Evolutionary conservation across 2,329 filamentous ascomycete species (phyloP).

Genomic region (Cladosporium sp.): DNA sequence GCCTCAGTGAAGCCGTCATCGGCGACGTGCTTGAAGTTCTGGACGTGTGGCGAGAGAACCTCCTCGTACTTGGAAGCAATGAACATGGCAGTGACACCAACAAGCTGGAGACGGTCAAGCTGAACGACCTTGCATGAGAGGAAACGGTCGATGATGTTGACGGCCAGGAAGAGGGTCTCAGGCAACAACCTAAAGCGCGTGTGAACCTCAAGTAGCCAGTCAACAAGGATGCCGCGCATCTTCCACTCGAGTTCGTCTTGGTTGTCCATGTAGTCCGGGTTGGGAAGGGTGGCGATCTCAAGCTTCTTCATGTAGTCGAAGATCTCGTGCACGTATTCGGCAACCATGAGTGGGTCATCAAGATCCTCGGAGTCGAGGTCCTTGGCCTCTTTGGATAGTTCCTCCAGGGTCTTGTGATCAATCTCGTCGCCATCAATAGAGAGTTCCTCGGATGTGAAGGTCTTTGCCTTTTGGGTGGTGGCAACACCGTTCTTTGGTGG

Average conservation of each 20-base stretch:
- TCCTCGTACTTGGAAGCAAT: conserved; percentile 99
- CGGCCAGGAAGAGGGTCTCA: conserved; percentile 92
- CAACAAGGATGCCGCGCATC: conserved; percentile 93
- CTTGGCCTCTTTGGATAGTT: conserved; percentile 51
- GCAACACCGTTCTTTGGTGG: conserved; percentile 57
- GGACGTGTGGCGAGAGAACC: conserved; percentile 92
- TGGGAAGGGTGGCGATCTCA: conserved; percentile 78
- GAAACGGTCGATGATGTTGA: conserved; percentile 99
- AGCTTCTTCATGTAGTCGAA: conserved; percentile 93
- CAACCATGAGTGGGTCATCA: conserved; percentile 95
- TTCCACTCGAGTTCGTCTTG: conserved; percentile 98
- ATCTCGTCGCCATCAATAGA: conserved; percentile 40
- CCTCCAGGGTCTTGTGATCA: conserved; percentile 39
- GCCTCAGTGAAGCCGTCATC: conserved; percentile 94
- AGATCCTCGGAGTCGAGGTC: conserved; percentile 83
- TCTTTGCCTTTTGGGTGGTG: conserved; percentile 51
- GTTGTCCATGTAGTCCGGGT: conserved; percentile 91
- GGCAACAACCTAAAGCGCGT: conserved; percentile 93
- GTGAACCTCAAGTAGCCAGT: conserved; percentile 98
- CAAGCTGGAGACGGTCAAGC: conserved; percentile 91
- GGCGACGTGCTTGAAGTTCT: conserved; percentile 95
- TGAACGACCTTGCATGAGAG: conserved; percentile 93
- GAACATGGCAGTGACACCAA: conserved; percentile 98
- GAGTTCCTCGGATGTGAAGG: conserved; percentile 34
- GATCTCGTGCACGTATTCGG: conserved; percentile 95